A percentile compares a stretch with the other conserved stretches of the same genome.
These are phyloP conservation scores for Canariomyces notabilis DNA, from an alignment of 2,329 filamentous ascomycete genomes.

Conservation along the genomic window DNA sequence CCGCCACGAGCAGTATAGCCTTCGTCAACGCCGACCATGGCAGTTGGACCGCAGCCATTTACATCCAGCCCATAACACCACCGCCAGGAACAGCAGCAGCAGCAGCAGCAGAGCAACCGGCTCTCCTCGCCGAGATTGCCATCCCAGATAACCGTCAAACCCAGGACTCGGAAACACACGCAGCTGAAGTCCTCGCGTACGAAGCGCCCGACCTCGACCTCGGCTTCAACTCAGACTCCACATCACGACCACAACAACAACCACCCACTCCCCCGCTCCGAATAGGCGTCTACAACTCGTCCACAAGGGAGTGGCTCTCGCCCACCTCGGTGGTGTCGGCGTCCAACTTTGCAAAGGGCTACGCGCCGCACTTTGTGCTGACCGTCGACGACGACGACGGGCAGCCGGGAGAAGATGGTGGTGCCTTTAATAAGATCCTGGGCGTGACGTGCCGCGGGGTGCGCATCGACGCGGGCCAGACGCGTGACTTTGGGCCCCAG, in stretches of 20 bases:
- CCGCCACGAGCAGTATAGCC: neutral
- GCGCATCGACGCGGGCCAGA: slow-evolving; percentile 57
- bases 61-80: slow-evolving; percentile 46
- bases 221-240: slow-evolving; percentile 22
- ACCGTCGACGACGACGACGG: slow-evolving; percentile 41
- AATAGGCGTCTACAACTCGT: slow-evolving; percentile 52
- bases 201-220: slow-evolving; percentile 47
- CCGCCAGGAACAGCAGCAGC: too few species aligned
- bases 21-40: slow-evolving; percentile 23
- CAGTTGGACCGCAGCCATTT: slow-evolving; percentile 48
- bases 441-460: slow-evolving; percentile 52
- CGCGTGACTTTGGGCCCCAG: slow-evolving; percentile 60
- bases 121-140: slow-evolving; percentile 47
- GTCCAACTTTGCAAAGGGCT: slow-evolving; percentile 58
- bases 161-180: neutral
- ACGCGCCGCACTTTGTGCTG: slow-evolving; percentile 52
- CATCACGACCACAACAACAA: slow-evolving; percentile 29
- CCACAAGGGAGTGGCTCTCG: slow-evolving; percentile 44
- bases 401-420: slow-evolving; percentile 17
- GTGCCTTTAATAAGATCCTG: slow-evolving; percentile 39
- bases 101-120: slow-evolving; percentile 29
- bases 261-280: slow-evolving; percentile 40
- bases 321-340: slow-evolving; percentile 51
- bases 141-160: slow-evolving; percentile 45
- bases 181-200: slow-evolving; percentile 42